Evolutionary conservation across 108 stramenopile genomes (phyloP).

Genomic region (Cyclotella sp.): DNA sequence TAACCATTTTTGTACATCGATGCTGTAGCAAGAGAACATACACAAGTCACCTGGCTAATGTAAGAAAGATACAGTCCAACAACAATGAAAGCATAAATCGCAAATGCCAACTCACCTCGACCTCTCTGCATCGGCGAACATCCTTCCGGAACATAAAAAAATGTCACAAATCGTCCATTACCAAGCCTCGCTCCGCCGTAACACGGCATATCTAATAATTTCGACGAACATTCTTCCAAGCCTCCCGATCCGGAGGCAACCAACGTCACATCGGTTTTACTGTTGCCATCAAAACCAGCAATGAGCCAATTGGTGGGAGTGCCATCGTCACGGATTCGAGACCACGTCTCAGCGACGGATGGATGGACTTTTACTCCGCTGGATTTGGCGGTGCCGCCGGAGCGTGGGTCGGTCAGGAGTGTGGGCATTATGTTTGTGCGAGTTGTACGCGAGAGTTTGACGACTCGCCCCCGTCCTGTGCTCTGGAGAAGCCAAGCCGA

Average conservation of each 20-base stretch:
- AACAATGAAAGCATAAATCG: neutral
- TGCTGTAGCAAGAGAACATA: constrained; percentile 35
- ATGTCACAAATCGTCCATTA: constrained; percentile 78
- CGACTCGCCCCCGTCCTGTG: no score
- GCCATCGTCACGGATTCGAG: constrained; percentile 70
- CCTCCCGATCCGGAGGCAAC: constrained; percentile 74
- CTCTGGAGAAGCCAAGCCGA: no score
- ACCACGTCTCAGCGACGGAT: constrained; percentile 58
- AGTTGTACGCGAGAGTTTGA: no score
- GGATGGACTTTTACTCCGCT: constrained; percentile 80
- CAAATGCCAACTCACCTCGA: constrained; percentile 24
- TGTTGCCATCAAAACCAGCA: constrained; percentile 70
- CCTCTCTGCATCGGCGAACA: constrained; percentile 71
- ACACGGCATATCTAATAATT: constrained; percentile 54
- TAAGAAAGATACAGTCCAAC: neutral
- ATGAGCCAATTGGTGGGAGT: constrained; percentile 80
- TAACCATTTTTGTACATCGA: constrained; percentile 90
- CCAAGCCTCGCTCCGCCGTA: constrained; percentile 74
- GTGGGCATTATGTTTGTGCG: no score
- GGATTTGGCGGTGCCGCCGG: constrained; percentile 69
- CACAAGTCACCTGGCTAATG: no score
- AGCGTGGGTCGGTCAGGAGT: constrained; percentile 81
- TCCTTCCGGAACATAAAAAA: constrained; percentile 70
- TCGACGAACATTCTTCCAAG: constrained; percentile 56
- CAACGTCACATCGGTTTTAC: constrained; percentile 81